A percentile compares a stretch with the other conserved stretches of the same genome.
Evolutionary conservation across 306 rosid genomes (phyloP).

Genomic region (Amphicarpaea edgeworthii): DNA sequence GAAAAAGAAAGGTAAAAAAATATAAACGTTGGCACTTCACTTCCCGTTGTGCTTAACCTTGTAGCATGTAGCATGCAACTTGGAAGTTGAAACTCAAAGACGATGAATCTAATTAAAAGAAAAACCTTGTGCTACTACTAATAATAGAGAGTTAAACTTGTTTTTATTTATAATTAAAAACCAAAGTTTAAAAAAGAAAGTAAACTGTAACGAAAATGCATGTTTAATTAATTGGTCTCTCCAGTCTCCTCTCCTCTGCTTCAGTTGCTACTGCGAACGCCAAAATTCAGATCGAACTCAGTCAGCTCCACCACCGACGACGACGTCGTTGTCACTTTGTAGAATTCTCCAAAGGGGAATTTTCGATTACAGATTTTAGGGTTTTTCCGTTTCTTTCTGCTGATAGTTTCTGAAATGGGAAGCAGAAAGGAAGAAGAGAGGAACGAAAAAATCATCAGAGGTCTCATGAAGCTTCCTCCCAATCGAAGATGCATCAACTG

Average conservation of each 20-base stretch:
- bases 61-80: constrained; percentile 13
- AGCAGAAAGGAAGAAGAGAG: constrained; percentile 82
- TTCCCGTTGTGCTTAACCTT: neutral
- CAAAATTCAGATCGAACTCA: constrained; percentile 10
- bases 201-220: neutral
- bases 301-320: neutral
- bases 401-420: constrained; percentile 56
- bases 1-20: neutral
- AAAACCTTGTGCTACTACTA: neutral
- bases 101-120: neutral
- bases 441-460: constrained; percentile 85
- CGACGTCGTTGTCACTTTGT: constrained; percentile 10
- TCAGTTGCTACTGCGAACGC: neutral
- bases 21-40: constrained; percentile 35
- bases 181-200: neutral
- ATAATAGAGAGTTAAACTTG: neutral
- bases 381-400: constrained; percentile 22
- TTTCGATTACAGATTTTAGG: constrained; percentile 39
- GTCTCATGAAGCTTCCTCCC: constrained; percentile 88
- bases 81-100: neutral
- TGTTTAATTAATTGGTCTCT: neutral
- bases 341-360: neutral
- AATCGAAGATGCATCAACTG: constrained; percentile 88
- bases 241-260: too few species aligned
- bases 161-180: neutral